Percentiles rank a stretch among this genome's conserved stretches.
Evolutionary conservation across 78 protist species (phyloP).

Genomic region (Creolimax fragrantissima): DNA sequence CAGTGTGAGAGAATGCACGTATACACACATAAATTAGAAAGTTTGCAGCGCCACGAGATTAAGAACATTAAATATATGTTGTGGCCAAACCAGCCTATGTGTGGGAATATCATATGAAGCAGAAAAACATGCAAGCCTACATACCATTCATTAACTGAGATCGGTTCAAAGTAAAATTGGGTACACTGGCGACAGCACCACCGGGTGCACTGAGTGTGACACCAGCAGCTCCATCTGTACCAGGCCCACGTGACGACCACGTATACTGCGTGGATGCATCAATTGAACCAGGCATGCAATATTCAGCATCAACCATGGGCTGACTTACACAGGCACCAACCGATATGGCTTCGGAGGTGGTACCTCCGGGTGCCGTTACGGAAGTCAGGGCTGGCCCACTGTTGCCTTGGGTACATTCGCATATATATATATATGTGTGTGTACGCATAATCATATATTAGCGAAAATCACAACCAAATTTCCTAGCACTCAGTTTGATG

Average conservation of each 20-base stretch:
- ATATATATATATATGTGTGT: no score
- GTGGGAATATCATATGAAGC: no score
- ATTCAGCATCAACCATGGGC: conserved; percentile 40
- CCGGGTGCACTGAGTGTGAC: conserved; percentile 53
- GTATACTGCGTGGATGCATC: conserved; percentile 32
- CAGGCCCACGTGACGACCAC: conserved; percentile 71
- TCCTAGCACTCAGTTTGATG: no score
- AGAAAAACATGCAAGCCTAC: no score
- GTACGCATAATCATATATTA: no score
- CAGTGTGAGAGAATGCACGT: no score
- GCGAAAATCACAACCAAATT: no score
- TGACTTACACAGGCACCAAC: conserved; percentile 48
- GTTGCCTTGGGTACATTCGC: conserved; percentile 62
- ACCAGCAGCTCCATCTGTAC: not conserved
- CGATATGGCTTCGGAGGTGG: conserved; percentile 20
- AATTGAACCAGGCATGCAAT: conserved; percentile 16
- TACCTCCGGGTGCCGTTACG: conserved; percentile 57
- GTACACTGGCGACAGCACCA: conserved; percentile 73
- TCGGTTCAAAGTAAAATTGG: conserved; percentile 25
- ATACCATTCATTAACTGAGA: conserved; percentile 67
- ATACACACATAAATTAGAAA: no score
- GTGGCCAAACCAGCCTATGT: no score
- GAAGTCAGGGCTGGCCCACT: conserved; percentile 59
- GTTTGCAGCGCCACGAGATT: no score
- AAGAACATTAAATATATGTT: no score